Base-by-base conservation (phyloP, 768 basidiomycete genomes). In the Chalciporus chontae region DNA sequence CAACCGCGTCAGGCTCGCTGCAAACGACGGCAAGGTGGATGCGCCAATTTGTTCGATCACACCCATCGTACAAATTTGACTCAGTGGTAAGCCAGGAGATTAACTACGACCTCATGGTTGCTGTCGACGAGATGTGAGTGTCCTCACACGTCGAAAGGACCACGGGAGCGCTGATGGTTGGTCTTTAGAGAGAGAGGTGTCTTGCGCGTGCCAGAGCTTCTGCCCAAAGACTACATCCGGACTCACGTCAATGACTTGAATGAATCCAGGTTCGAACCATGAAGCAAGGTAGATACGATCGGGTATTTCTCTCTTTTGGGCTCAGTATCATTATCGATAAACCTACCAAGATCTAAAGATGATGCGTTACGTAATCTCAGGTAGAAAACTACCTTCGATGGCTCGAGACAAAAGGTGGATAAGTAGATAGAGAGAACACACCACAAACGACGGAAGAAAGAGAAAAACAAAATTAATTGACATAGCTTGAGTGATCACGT, bases 21-120 rank as follows among this genome's bases (percentile, higher is more conserved):
- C 66, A 81, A 64, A 97, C 96, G 0, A 81, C 91, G 7, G 96
- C 96, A 10, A 82, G 84, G 4, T 99, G 93, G 93, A 94, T 96
- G 49, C 81, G 96, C 31, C 78, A 87, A 41, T 98, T 97, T 69
- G 88, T 99, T 38, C 82, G 84, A 21, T 78, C 84, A 2, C 96
- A 99, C 67, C 90, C 94, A 8, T 78, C 73, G n/a, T 99, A 99
- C 73, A 85, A 87, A 67, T 78, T 81, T 43, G 93, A 99, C 70
- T 95, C 93, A n/a, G 86, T 88, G 44, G 91, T 99, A 17, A 87
- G 77, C 44, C 79, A 90, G 60, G 84, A 88, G 69, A 92, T 98
- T 63, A 96, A 94, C 63, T 96, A 94, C 64, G 96, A 99, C 70
- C 77, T 99, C 23, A 75, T 96, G 64, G 76, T 83, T 40, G 90